These are phyloP conservation scores for Cryphonectria radicalis DNA, from an alignment of 2,329 filamentous ascomycete genomes.

Conservation along the genomic window DNA sequence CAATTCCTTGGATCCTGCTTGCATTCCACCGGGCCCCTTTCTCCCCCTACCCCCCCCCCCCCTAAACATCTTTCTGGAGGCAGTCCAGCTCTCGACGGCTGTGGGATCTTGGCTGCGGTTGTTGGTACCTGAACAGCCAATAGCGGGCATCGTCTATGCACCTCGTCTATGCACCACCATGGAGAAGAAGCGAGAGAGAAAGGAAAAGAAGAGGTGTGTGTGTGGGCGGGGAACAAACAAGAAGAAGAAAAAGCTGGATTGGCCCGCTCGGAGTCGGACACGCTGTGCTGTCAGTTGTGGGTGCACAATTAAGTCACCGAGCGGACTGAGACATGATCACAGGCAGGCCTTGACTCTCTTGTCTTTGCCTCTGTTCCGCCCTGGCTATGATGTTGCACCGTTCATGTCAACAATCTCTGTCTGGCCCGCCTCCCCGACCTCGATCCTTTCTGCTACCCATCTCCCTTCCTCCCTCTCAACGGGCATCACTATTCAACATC, in stretches of 20 bases:
- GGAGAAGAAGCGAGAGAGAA: background rate
- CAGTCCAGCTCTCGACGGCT: background rate
- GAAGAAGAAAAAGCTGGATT: background rate
- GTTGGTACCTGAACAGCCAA: background rate
- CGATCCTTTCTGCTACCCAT: background rate
- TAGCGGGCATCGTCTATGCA: background rate
- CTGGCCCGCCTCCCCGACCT: background rate
- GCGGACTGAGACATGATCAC: background rate
- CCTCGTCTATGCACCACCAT: background rate
- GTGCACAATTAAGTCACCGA: constrained; percentile 10
- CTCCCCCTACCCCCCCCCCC: too few species aligned
- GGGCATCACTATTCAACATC: background rate
- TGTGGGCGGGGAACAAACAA: background rate
- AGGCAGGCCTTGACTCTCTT: background rate
- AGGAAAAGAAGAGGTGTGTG: background rate
- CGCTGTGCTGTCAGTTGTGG: background rate
- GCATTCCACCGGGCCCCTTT: background rate
- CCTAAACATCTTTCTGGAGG: background rate
- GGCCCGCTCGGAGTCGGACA: background rate
- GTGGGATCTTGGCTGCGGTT: background rate
- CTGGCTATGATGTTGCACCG: background rate
- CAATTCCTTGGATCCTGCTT: background rate
- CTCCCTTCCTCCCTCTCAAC: background rate
- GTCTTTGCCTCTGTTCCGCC: background rate
- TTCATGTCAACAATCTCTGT: background rate